Percentiles rank a stretch among this genome's conserved stretches.
phyloP scores from a whole-genome alignment of 139 green algal species.

The Chlamydomonas sp. region DNA sequence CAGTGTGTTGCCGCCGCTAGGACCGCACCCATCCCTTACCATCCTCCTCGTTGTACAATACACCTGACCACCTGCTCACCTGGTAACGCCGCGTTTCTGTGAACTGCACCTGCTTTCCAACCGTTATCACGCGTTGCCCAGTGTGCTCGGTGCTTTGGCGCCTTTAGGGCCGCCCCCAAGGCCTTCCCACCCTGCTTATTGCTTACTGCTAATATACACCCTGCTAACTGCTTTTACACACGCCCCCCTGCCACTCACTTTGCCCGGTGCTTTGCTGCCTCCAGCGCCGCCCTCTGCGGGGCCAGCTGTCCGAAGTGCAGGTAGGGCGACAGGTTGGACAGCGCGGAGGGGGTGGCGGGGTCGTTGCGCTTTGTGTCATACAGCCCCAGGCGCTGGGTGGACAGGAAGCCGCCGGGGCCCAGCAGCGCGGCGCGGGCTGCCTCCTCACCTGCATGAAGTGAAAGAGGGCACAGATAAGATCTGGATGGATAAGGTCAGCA shows the following conservation, averaged over 20 bases:
- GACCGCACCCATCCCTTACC: too few species aligned
- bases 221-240: not conserved
- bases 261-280: slow-evolving; percentile 75
- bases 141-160: too few species aligned
- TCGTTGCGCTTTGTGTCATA: slow-evolving; percentile 93
- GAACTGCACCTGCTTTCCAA: too few species aligned
- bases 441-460: slow-evolving; percentile 29
- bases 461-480: not conserved
- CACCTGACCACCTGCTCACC: too few species aligned
- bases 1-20: too few species aligned
- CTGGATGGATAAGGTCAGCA: too few species aligned
- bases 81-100: too few species aligned
- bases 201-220: not conserved
- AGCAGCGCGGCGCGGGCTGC: slow-evolving; percentile 58
- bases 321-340: slow-evolving; percentile 90
- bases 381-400: slow-evolving; percentile 65
- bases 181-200: too few species aligned
- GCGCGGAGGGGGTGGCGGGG: slow-evolving; percentile 64
- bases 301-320: slow-evolving; percentile 92
- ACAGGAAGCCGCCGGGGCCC: slow-evolving; percentile 81
- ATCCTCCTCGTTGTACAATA: too few species aligned
- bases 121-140: too few species aligned
- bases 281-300: slow-evolving; percentile 84
- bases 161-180: too few species aligned
- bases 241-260: slow-evolving; percentile 51